Base-by-base conservation (phyloP, 805 yeast genomes). In the Cephaloascus fragrans region DNA sequence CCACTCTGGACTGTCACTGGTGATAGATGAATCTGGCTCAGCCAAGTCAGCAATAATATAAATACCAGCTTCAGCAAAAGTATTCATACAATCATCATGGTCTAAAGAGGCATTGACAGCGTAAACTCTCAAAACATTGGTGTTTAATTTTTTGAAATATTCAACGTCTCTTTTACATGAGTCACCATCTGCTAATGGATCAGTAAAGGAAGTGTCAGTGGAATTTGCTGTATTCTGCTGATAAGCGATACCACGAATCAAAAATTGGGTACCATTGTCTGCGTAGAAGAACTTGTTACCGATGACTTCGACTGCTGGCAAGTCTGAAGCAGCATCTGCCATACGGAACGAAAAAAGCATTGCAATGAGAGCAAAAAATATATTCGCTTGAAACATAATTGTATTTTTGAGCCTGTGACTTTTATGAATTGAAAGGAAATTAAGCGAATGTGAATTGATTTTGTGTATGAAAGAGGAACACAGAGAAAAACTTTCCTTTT, bases 1-100 rank as follows among this genome's bases (percentile, higher is more conserved):
- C 96, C 96, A 88, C 39, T 64, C 59, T 29, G 98, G 97, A 40
- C 67, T 60, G 53, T 75, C 74, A 56, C 97, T 78, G 54, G 76
- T 72, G 51, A 90, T 81, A 19, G 97, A 86, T 34, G 62, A 53
- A 35, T 75, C 75, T 3, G 97, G 97, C 55, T 89, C 88, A 31
- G 28, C 6, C 44, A 65, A 59, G 48, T 65, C 71, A 35, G 70
- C 70, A 45, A 65, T 58, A 29, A 65, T 53, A 45, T 65, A 65
- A 39, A 65, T 65, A 26, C 71, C 71, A 19, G 71, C 71, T 37
- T 64, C 68, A 42, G 46, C 45, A 32, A 66, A 59, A 3, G 53
- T 52, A 41, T 55, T 45, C 71, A 66, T 66, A 51, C 71, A 66
- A 15, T 53, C 60, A 41, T 57, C 61, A 46, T 66, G 71, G 46